phyloP scores from a whole-genome alignment of 352 stramenopile species.

The Globisporangium irregulare region DNA sequence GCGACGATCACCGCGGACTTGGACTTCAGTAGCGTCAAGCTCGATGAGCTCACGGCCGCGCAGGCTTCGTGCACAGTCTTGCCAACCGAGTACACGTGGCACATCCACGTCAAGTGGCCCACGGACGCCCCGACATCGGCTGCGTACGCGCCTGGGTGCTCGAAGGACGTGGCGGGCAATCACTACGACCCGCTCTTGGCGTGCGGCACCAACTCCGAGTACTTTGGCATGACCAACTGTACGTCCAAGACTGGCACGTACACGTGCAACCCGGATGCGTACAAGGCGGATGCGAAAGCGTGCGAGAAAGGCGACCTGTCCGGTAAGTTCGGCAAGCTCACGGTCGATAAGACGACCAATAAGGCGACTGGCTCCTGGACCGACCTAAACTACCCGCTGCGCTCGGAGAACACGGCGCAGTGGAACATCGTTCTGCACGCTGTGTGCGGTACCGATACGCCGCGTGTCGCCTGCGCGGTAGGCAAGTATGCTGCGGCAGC shows the following conservation, averaged over 20 bases:
- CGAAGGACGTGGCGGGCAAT: slow-evolving; percentile 22
- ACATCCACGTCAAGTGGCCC: slow-evolving; percentile 38
- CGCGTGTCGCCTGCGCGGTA: slow-evolving; percentile 46
- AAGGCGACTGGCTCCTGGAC: slow-evolving; percentile 31
- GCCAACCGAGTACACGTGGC: slow-evolving; percentile 30
- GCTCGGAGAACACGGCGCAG: slow-evolving; percentile 34
- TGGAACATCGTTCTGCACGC: slow-evolving; percentile 73
- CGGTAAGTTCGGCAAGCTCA: slow-evolving; percentile 40
- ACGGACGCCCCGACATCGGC: slow-evolving; percentile 13
- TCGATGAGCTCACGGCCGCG: slow-evolving; percentile 23
- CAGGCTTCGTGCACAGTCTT: slow-evolving; percentile 38
- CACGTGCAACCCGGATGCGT: slow-evolving; percentile 27
- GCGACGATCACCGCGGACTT: slow-evolving; percentile 35
- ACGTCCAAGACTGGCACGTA: slow-evolving; percentile 18
- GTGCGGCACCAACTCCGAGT: slow-evolving; percentile 38
- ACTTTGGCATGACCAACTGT: slow-evolving; percentile 15
- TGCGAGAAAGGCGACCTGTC: slow-evolving; percentile 47
- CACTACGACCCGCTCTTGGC: slow-evolving; percentile 41
- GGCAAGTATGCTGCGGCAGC: slow-evolving; percentile 18
- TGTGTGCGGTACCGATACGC: slow-evolving; percentile 40
- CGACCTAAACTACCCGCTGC: slow-evolving; percentile 46
- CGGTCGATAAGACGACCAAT: slow-evolving; percentile 19
- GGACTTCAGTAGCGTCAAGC: slow-evolving; percentile 38
- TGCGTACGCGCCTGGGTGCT: slow-evolving; percentile 23
- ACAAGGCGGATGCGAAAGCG: slow-evolving; percentile 19